phyloP scores from a whole-genome alignment of 441 rosid species.

The Eutrema salsugineum region DNA sequence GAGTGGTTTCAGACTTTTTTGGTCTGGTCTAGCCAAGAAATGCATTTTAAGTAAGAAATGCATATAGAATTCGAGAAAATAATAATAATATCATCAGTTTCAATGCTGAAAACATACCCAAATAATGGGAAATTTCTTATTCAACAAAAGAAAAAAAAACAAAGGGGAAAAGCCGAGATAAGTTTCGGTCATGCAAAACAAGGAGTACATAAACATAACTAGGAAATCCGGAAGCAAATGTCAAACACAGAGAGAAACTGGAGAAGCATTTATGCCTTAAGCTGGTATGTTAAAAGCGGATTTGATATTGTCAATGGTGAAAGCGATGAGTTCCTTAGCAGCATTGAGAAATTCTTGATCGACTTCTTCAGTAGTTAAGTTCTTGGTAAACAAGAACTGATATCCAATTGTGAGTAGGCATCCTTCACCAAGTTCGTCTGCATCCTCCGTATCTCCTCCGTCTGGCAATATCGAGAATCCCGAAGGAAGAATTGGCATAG shows the following conservation, averaged over 20 bases:
- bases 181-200: background rate
- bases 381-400: constrained; percentile 49
- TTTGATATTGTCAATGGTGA: constrained; percentile 59
- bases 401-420: constrained; percentile 41
- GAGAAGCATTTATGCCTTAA: background rate
- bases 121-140: no score
- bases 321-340: constrained; percentile 50
- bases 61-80: background rate
- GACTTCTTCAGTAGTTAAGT: constrained; percentile 60
- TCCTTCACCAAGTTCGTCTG: constrained; percentile 1
- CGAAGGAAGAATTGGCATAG: constrained; percentile 41
- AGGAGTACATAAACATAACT: no score
- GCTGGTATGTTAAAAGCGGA: background rate
- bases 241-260: background rate
- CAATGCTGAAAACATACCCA: background rate
- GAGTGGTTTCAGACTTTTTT: background rate
- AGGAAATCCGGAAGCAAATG: no score
- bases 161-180: background rate
- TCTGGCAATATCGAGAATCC: constrained; percentile 47
- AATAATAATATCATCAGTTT: background rate
- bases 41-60: background rate
- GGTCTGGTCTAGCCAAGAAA: background rate
- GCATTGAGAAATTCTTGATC: constrained; percentile 54
- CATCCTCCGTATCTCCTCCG: background rate
- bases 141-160: no score